phyloP scores from a whole-genome alignment of 495 filamentous ascomycete genomes.

The Penicillium crystallinum region DNA sequence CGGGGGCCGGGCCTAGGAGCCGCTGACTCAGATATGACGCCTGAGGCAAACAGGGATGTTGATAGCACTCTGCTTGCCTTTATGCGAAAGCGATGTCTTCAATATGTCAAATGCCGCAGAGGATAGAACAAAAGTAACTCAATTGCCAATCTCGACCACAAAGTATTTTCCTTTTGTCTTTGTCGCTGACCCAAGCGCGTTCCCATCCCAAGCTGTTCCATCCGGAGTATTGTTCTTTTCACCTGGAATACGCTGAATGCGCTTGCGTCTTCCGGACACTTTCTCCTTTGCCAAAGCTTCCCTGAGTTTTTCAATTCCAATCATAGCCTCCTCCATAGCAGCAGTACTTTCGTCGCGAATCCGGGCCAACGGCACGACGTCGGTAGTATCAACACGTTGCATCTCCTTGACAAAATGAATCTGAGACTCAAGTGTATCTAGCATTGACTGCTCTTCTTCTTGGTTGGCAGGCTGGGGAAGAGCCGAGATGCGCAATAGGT shows the following conservation, averaged over 20 bases:
- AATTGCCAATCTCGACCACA: constrained; percentile 61
- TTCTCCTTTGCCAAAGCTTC: constrained; percentile 51
- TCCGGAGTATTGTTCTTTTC: constrained; percentile 33
- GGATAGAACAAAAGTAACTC: neutral
- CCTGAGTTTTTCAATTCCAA: constrained; percentile 47
- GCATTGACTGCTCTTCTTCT: constrained; percentile 58
- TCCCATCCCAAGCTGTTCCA: constrained; percentile 51
- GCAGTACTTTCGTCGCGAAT: constrained; percentile 74
- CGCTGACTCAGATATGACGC: neutral
- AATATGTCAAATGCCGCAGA: neutral
- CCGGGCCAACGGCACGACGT: constrained; percentile 63
- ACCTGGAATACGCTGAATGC: constrained; percentile 35
- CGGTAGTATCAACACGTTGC: constrained; percentile 69
- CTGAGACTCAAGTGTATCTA: constrained; percentile 71
- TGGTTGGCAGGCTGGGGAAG: constrained; percentile 63
- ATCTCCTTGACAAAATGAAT: constrained; percentile 84
- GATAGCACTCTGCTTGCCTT: neutral
- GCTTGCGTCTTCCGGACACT: constrained; percentile 45
- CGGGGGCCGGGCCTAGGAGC: neutral
- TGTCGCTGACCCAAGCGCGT: constrained; percentile 60
- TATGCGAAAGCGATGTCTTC: neutral
- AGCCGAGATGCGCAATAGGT: constrained; percentile 86
- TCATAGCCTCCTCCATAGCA: constrained; percentile 48
- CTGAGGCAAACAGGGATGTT: neutral
- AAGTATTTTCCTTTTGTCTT: constrained; percentile 70